Evolutionary conservation across 768 basidiomycete genomes (phyloP), one percentile per base, ranked within the genome.

Genomic region (Gautieria morchelliformis): DNA sequence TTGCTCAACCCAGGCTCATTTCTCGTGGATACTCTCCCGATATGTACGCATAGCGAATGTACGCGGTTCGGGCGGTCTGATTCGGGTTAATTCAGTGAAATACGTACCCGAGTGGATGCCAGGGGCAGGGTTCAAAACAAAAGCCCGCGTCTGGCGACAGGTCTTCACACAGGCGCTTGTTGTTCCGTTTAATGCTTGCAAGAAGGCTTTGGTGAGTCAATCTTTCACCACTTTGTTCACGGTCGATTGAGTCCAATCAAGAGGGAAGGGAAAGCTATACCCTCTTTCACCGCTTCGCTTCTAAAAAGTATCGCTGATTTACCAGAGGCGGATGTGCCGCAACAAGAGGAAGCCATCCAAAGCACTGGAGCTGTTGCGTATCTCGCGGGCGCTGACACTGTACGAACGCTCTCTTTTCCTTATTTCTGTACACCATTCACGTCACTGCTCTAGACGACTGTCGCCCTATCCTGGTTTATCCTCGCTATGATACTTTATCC

Each of bases 311-410:
- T 50, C 7, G 61, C 65, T 5, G 59, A 59, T 7, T 45, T 10
- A 68, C 67, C n/a, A 65, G 27, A 12, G 6, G 17, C 5, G 7
- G 51, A 52, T 52, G 20, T 12, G n/a, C n/a, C n/a, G 17, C 17
- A 30, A 20, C 2, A 55, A 30, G 45, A 47, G 15, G 30, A 14
- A 54, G 66, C 64, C 11, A 65, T 75, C 44, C 71, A 68, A 52
- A 67, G 66, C 27, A 70, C 70, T 52, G 74, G 72, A 12, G 74
- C 72, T 12, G 64, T 72, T 47, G 68, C 72, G 27, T 75, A 74
- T 62, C 72, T 68, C 32, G 73, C 74, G 49, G 75, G 75, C 1
- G 70, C 74, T 5, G 75, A 75, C 61, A 76, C 74, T 37, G 75
- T 75, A 60, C 22, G 35, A 9, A 70, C 59, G 3, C 27, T 27